phyloP scores from a whole-genome alignment of 1,139 yeast genomes.

The Geotrichum europaeum region DNA sequence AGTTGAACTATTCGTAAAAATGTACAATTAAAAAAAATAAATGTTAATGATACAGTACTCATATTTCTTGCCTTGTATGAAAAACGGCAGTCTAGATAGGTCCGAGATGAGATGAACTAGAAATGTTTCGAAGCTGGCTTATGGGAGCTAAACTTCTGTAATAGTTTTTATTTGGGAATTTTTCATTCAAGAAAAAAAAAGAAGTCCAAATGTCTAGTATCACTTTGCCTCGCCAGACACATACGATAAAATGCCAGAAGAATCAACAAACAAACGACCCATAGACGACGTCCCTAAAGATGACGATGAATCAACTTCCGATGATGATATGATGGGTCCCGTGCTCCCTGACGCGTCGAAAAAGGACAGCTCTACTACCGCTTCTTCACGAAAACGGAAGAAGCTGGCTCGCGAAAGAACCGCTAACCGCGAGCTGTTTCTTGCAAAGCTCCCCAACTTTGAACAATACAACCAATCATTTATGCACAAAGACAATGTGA shows the following conservation, averaged over 20 bases:
- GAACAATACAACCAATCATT: conserved; percentile 30
- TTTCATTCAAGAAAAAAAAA: not conserved
- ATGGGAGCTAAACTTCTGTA: not conserved
- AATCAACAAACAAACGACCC: not conserved
- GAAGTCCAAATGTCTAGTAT: not conserved
- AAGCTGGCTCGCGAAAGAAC: conserved; percentile 5
- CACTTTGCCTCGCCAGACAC: not conserved
- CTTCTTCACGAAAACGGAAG: not conserved
- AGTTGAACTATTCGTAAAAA: not conserved
- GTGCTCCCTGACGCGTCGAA: conserved; percentile 4
- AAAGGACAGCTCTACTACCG: not conserved
- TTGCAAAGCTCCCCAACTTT: conserved; percentile 25
- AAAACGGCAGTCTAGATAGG: not conserved
- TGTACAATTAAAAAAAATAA: not conserved
- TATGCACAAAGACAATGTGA: conserved; percentile 30
- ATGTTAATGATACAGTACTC: not conserved
- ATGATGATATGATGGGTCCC: conserved; percentile 13
- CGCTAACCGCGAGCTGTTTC: conserved; percentile 16
- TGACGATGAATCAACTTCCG: conserved; percentile 4
- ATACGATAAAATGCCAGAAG: not conserved
- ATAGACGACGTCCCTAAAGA: not conserved
- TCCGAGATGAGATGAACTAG: not conserved
- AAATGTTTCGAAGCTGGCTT: not conserved
- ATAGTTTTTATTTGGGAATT: not conserved
- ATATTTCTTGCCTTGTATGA: not conserved